Conservation (phyloP, 2,329 filamentous ascomycete genomes). For the Fusarium mangiferae region DNA sequence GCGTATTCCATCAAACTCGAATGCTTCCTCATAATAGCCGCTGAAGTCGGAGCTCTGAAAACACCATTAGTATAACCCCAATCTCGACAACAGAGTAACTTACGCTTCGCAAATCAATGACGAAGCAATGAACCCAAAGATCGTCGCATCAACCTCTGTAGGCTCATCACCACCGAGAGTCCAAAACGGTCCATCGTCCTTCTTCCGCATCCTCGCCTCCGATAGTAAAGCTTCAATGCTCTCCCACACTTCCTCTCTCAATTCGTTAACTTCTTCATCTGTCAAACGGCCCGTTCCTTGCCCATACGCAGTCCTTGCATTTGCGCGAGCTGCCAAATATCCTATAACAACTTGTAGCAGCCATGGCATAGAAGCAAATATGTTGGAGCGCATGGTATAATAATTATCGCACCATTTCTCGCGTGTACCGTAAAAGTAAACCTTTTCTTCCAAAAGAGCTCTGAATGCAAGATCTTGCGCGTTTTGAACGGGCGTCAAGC, state of each 20-base stretch:
- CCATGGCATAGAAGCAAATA: conserved; percentile 61
- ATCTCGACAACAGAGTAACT: conserved; percentile 43
- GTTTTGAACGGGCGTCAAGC: conserved; percentile 51
- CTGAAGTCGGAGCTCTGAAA: conserved; percentile 58
- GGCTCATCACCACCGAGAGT: conserved; percentile 62
- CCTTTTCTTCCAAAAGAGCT: conserved; percentile 68
- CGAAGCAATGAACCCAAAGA: conserved; percentile 69
- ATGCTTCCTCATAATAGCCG: conserved; percentile 56
- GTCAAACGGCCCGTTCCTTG: conserved; percentile 66
- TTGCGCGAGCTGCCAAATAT: conserved; percentile 57
- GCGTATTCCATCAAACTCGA: conserved; percentile 66
- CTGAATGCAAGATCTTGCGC: conserved; percentile 63
- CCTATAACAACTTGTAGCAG: conserved; percentile 63
- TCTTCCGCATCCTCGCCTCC: conserved; percentile 44
- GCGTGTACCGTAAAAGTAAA: conserved; percentile 65
- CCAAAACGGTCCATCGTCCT: conserved; percentile 62
- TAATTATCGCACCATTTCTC: conserved; percentile 71
- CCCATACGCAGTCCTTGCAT: conserved; percentile 58
- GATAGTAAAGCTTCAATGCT: conserved; percentile 58
- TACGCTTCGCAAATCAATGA: conserved; percentile 64
- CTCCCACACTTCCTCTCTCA: conserved; percentile 65
- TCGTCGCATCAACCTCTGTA: conserved; percentile 65
- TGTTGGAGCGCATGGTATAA: conserved; percentile 64
- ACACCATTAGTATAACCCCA: not conserved
- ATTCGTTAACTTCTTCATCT: conserved; percentile 57